Evolutionary conservation across 2,329 filamentous ascomycete genomes (phyloP), one percentile per base, ranked within the genome.

Genomic region (Hypoxylon sp.): DNA sequence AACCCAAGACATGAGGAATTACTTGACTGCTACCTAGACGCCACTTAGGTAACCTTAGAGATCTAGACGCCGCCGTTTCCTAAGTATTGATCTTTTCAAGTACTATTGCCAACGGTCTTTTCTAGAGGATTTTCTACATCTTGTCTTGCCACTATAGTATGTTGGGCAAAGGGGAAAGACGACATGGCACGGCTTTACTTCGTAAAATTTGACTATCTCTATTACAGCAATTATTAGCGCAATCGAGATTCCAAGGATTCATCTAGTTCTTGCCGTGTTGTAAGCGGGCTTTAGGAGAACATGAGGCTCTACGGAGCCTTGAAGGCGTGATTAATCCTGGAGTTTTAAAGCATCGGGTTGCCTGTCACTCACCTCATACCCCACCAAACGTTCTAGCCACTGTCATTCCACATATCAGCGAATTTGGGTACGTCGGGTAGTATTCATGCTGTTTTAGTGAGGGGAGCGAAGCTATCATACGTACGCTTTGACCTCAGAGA

Each of bases 401-500:
- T 13, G 19, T n/a, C 22, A 47, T 29, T 55, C 52, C 51, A 44
- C 51, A 51, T 51, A 53, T 31, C 11, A 9, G 51, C 24, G 56
- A 61, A 11, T 33, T 24, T 44, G 29, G 44, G 55, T 46, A 47
- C 56, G 56, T n/a, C n/a, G n/a, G n/a, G n/a, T 37, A 22, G 46
- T 33, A 26, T 44, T 33, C 24, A 44, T 55, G 13, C 37, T 33
- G 56, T 56, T 55, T 57, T 57, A 5, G 63, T 42, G 31, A 51
- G 46, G 24, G 33, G 51, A 51, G 35, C 22, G 39, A 61, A 46
- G 46, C 22, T 17, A 24, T 48, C 35, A 24, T 14, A 48, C 37
- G 14, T 57, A 56, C 65, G 65, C 61, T 65, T 65, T 65, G 65
- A 68, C 62, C 9, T 61, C 51, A 31, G 3, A 33, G 47, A 54